Evolutionary conservation across 2,329 filamentous ascomycete genomes (phyloP), one percentile per base, ranked within the genome.

Genomic region (Clonostachys chloroleuca): DNA sequence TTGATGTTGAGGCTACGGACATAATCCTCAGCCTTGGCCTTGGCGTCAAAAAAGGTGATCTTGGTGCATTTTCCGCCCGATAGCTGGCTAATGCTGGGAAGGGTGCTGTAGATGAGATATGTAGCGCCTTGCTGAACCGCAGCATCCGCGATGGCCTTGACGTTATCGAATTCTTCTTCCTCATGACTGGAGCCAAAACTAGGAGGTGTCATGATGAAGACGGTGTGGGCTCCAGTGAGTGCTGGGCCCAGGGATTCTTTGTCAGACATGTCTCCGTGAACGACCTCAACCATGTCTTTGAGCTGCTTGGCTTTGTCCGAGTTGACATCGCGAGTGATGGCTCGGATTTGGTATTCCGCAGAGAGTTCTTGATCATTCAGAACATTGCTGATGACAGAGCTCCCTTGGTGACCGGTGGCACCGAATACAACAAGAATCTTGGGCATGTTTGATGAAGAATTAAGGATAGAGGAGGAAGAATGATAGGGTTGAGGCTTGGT

Each of bases 1-100:
- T 70, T 67, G 5, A 82, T 59, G 0, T 67, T 66, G 1, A 78
- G 59, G 0, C 53, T 47, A 12, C 76, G 73, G 47, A 84, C 80
- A 52, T 84, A 81, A 14, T 67, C 50, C 52, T 83, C 79, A 12
- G 78, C 70, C 34, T 74, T 61, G 30, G 77, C 75, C 57, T 84
- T 84, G 49, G 62, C 65, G 54, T 84, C 80, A 49, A 84, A 84
- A 47, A 77, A 72, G 44, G 62, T 50, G 7, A 76, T 69, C 16
- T 66, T 53, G 5, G 58, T 40, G 2, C 74, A 57, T 1, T 54
- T 57, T 3, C 72, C 73, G 1, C 61, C 59, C 34, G 66, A 64
- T 3, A 58, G 54, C 36, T 72, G 56, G 3, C 60, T 66, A 24
- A 67, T 59, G 49, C 72, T 55, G 36, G 69, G 57, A 36, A 75